phyloP scores from a whole-genome alignment of 2,329 filamentous ascomycete species.

The Allantophomopsis lycopodina region DNA sequence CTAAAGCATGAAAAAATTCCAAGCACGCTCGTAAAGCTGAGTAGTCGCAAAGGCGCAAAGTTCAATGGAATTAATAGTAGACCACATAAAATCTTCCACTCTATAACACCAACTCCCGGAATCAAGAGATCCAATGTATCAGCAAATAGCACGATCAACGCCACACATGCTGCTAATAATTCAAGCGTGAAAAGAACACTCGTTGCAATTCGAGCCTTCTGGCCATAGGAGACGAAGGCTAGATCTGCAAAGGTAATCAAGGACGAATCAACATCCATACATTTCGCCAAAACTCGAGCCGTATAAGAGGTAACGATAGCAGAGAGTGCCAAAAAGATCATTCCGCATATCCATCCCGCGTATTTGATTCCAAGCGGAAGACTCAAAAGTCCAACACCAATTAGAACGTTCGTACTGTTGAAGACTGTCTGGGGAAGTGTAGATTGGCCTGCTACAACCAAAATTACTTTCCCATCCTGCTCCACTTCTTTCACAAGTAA shows the following conservation, averaged over 20 bases:
- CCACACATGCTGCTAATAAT: slow-evolving; percentile 77
- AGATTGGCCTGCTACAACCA: slow-evolving; percentile 83
- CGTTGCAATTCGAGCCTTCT: slow-evolving; percentile 65
- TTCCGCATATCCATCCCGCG: slow-evolving; percentile 76
- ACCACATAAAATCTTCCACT: slow-evolving; percentile 81
- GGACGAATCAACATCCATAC: slow-evolving; percentile 71
- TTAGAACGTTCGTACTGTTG: slow-evolving; percentile 74
- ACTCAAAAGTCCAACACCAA: slow-evolving; percentile 80
- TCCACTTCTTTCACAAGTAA: slow-evolving; percentile 82
- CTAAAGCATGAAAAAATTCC: slow-evolving; percentile 84
- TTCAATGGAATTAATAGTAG: slow-evolving; percentile 67
- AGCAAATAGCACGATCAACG: slow-evolving; percentile 81
- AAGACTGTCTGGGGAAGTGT: slow-evolving; percentile 91
- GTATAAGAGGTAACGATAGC: slow-evolving; percentile 75
- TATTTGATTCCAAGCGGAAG: slow-evolving; percentile 80
- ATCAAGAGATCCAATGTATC: slow-evolving; percentile 75
- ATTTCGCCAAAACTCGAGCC: slow-evolving; percentile 71
- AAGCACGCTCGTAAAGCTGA: slow-evolving; percentile 84
- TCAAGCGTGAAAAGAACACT: slow-evolving; percentile 83
- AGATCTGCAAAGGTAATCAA: slow-evolving; percentile 92
- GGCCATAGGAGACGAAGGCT: slow-evolving; percentile 81
- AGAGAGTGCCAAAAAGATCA: slow-evolving; percentile 59
- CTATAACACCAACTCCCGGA: slow-evolving; percentile 49
- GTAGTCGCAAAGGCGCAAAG: slow-evolving; percentile 67
- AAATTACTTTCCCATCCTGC: slow-evolving; percentile 73